A percentile compares a stretch with the other conserved stretches of the same genome.
phyloP scores from a whole-genome alignment of 805 yeast species.

The Lachancea quebecensis region DNA sequence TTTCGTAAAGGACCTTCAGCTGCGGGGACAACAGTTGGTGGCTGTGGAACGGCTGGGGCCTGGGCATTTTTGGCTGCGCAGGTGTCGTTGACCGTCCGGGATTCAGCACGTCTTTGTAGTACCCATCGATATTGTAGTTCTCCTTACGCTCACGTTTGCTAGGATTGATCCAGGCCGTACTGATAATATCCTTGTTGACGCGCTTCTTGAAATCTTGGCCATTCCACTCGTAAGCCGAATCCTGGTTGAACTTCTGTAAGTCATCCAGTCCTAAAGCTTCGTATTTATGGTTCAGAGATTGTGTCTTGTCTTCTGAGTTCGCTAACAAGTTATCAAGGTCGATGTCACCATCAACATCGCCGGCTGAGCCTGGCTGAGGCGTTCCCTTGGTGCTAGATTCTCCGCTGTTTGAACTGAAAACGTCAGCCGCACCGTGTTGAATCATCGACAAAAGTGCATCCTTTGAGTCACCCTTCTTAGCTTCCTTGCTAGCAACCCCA shows the following conservation, averaged over 20 bases:
- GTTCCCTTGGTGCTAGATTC: constrained; percentile 19
- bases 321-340: constrained; percentile 56
- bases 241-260: constrained; percentile 65
- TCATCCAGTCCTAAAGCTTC: constrained; percentile 68
- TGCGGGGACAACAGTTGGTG: constrained; percentile 87
- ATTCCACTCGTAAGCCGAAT: constrained; percentile 81
- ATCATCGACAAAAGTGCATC: constrained; percentile 76
- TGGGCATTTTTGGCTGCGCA: constrained; percentile 75
- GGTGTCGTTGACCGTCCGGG: constrained; percentile 50
- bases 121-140: constrained; percentile 81
- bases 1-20: constrained; percentile 66
- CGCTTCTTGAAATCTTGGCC: constrained; percentile 72
- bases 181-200: constrained; percentile 40
- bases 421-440: constrained; percentile 72
- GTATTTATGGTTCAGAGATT: constrained; percentile 54
- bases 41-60: constrained; percentile 73
- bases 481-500: constrained; percentile 21
- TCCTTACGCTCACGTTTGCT: constrained; percentile 79
- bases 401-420: constrained; percentile 32
- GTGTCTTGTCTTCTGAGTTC: constrained; percentile 58
- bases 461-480: constrained; percentile 38
- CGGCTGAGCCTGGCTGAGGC: constrained; percentile 26
- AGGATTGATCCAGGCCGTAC: constrained; percentile 74
- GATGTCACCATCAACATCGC: constrained; percentile 35
- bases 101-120: constrained; percentile 72